Evolutionary conservation across 1,284 basidiomycete genomes (phyloP).

Genomic region (Boletus sp.): DNA sequence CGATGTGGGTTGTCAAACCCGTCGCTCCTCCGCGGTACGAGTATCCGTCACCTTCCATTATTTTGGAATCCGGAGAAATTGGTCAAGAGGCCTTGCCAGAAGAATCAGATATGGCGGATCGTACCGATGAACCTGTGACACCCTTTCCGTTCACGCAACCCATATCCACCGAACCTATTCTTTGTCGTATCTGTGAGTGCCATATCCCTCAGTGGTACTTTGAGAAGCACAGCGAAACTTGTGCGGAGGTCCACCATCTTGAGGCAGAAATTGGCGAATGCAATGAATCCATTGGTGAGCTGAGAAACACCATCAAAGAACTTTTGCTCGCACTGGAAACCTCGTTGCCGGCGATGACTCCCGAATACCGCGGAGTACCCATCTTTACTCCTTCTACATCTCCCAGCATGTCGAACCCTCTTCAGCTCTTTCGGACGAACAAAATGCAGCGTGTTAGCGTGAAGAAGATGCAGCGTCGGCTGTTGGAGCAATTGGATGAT

Average conservation of each 20-base stretch:
- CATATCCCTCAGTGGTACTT: constrained; percentile 99
- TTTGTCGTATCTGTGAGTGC: constrained; percentile 98
- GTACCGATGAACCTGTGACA: constrained; percentile 46
- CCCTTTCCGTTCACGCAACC: constrained; percentile 72
- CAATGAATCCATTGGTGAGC: constrained; percentile 89
- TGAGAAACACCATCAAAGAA: constrained; percentile 79
- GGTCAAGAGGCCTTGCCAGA: constrained; percentile 43
- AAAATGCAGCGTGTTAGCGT: constrained; percentile 78
- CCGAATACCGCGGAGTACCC: constrained; percentile 87
- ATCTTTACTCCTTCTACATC: constrained; percentile 70
- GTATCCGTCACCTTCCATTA: constrained; percentile 52
- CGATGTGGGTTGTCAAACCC: constrained; percentile 99
- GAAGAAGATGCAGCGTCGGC: constrained; percentile 75
- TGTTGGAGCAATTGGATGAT: constrained; percentile 83
- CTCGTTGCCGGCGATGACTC: constrained; percentile 53
- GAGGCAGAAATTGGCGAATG: constrained; percentile 93
- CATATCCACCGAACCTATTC: constrained; percentile 81
- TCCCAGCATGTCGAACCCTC: constrained; percentile 62
- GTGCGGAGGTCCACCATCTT: constrained; percentile 92
- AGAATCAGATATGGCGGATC: constrained; percentile 25
- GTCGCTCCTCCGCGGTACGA: constrained; percentile 67
- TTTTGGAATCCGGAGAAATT: constrained; percentile 54
- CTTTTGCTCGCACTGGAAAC: constrained; percentile 63
- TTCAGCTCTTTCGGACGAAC: constrained; percentile 66
- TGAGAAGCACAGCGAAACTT: constrained; percentile 99